Base-by-base conservation (phyloP, 257 asterid species). In the Verbascum thapsus region DNA sequence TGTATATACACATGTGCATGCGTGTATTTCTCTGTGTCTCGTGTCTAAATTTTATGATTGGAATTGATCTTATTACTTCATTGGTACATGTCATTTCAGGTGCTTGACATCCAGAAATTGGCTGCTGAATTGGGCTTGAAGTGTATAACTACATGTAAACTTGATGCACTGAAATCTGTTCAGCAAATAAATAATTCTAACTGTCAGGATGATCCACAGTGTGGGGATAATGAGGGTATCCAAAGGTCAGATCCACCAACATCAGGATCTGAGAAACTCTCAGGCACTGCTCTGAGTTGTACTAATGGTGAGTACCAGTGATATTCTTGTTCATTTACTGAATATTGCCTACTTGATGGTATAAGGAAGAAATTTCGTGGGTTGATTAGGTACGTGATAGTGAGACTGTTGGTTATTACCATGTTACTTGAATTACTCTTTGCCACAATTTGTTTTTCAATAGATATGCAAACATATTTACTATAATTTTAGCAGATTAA, bases 131-230 rank as follows among this genome's bases (percentile, higher is more conserved):
- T 94, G 91, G 88, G 82, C 56, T 79, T 94, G 71, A 82, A 76
- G 63, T 83, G 95, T 65, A 90, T 94, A 70, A 76, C 85, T 11
- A 74, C 97, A 20, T 87, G 70, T 62, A 94, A 84, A 64, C 96
- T 94, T 68, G 99, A 92, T 64, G 99, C 96, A 5, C 85, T 85
- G 43, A 92, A 81, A 81, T 77, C 99, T 64, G 91, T 90, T 61
- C 63, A 47, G 51, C 67, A 0, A 66, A 69, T 74, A 51, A 71
- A 71, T 70, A 73, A 72, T 63, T 66, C 80, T 65, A 82, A 71
- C 60, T 43, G 49, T 64, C 53, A 66, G 57, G 78, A 78, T 67
- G 57, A 76, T 69, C 61, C 72, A 34, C 58, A 72, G 26, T 39
- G 53, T 35, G 70, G 37, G 59, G 70, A 73, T 43, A 76, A 42